Base-by-base conservation (phyloP, 257 asterid genomes). In the Fraxinus americana region DNA sequence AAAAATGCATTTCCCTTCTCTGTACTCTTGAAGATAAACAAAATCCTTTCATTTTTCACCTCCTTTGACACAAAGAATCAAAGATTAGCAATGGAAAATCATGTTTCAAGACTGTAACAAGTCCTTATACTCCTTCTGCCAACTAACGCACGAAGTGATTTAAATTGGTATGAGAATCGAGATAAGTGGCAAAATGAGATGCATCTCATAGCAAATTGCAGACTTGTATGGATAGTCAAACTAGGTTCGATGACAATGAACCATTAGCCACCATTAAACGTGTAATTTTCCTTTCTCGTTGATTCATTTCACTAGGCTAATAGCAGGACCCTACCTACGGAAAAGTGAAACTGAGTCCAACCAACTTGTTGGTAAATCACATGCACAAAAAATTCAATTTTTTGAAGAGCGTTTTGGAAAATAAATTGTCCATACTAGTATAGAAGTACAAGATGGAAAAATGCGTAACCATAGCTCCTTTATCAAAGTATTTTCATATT, bases 291-390 rank as follows among this genome's bases (percentile, higher is more conserved):
- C 27, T 54, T 57, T 57, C 66, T 57, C 9, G 13, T n/a, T n/a
- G 8, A 57, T 5, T 57, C 66, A n/a, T 19, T 57, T 57, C 66
- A 57, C 66, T n/a, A n/a, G 66, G 66, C 11, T 57, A n/a, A 57
- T 54, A 54, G 65, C 65, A 54, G 25, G 27, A 27, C 27, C 66
- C 66, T n/a, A 23, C 66, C 29, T 57, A n/a, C 21, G 30, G 30
- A 21, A 57, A 57, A 0, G n/a, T 45, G 25, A 57, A 57, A 8
- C 29, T 21, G n/a, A 7, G 25, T 57, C 66, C 66, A 19, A n/a
- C 29, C 66, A 57, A 54, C 65, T 54, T 54, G 54, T 7, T 57
- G 66, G 66, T 57, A 57, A 57, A 57, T n/a, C 30, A 57, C 66
- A 57, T 57, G 30, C 66, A 57, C 66, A 57, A 57, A 57, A 41